Evolutionary conservation across 192 early-diverging fungal genomes (phyloP).

Genomic region (Gigaspora rosea): DNA sequence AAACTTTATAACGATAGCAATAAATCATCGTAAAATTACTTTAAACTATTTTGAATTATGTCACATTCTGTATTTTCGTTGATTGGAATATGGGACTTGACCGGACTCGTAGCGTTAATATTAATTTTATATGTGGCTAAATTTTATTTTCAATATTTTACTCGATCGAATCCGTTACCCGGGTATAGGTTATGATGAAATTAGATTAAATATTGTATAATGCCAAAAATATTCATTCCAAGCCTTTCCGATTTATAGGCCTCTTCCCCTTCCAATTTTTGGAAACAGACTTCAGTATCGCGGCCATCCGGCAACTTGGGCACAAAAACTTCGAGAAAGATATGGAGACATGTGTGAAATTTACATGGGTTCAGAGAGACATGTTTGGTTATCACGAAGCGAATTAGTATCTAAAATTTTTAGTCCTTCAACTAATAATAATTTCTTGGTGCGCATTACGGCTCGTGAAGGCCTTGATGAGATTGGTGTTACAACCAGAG

Average conservation of each 20-base stretch:
- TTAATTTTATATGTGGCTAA: neutral
- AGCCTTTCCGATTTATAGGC: neutral
- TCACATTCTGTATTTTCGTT: neutral
- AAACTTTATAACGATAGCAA: too few species aligned
- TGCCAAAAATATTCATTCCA: neutral
- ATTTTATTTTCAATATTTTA: slow-evolving; percentile 17
- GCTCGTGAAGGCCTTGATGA: slow-evolving; percentile 20
- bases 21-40: too few species aligned
- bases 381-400: slow-evolving; percentile 5
- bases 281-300: slow-evolving; percentile 5
- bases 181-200: neutral
- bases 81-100: neutral
- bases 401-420: slow-evolving; percentile 24
- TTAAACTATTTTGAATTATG: too few species aligned
- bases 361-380: slow-evolving; percentile 27
- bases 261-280: slow-evolving; percentile 20
- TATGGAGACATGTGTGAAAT: slow-evolving; percentile 33
- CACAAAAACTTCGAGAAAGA: neutral
- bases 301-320: neutral
- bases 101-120: neutral
- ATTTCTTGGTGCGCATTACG: slow-evolving; percentile 15
- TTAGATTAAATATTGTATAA: too few species aligned
- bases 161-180: neutral
- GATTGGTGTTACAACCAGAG: neutral
- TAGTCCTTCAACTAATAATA: slow-evolving; percentile 23